Evolutionary conservation across 192 early-diverging fungal genomes (phyloP).

Genomic region (Backusella mclennaniae): DNA sequence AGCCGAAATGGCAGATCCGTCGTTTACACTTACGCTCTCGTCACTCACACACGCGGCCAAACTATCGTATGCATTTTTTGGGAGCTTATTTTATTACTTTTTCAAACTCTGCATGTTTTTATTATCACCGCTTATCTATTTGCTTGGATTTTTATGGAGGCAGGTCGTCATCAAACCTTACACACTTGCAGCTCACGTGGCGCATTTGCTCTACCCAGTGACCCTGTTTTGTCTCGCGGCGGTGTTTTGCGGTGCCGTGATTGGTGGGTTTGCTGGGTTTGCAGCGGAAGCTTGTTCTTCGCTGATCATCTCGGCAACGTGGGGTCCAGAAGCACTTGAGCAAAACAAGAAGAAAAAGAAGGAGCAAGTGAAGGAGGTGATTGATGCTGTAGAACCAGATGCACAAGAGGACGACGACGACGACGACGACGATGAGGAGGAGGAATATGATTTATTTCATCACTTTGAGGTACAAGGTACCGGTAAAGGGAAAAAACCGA

Average conservation of each 20-base stretch:
- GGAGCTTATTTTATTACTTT: not conserved
- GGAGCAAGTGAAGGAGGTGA: not conserved
- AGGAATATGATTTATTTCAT: not conserved
- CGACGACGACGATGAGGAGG: not conserved
- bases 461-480: not conserved
- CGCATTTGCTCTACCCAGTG: constrained; percentile 28
- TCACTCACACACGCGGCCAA: not conserved
- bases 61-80: not conserved
- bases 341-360: not conserved
- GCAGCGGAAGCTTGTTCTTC: constrained; percentile 29
- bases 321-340: constrained; percentile 12
- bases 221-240: constrained; percentile 30
- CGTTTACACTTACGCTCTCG: not conserved
- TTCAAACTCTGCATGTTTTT: not conserved
- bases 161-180: constrained; percentile 1
- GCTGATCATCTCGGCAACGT: constrained; percentile 22
- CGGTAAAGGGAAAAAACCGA: not conserved
- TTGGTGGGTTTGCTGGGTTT: constrained; percentile 35
- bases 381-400: not conserved
- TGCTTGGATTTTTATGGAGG: not conserved
- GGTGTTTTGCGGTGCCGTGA: constrained; percentile 21
- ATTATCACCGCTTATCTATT: not conserved
- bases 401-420: not conserved
- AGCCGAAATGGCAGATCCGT: not conserved
- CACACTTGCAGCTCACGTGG: constrained; percentile 10